Conservation (phyloP, 169 alveolate species). For the Eimeria tenella region DNA sequence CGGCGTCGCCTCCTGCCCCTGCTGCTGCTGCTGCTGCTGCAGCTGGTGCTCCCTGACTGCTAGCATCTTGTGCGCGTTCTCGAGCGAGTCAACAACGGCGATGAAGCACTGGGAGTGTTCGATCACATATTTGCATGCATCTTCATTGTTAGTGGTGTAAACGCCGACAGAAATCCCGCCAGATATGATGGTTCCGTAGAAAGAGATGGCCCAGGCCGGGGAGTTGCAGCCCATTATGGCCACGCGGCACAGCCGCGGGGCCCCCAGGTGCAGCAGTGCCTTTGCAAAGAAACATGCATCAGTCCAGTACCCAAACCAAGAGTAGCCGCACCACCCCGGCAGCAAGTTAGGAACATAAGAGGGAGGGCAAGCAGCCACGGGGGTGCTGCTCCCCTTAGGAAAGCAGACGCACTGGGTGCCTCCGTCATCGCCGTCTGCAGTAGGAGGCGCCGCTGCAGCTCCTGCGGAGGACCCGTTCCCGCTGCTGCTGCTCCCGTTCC, state of each 20-base stretch:
- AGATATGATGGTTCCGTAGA: constrained; percentile 86
- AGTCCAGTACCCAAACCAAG: constrained; percentile 84
- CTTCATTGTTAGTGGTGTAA: constrained; percentile 88
- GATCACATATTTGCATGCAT: constrained; percentile 86
- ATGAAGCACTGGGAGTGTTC: constrained; percentile 88
- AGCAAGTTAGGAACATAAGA: constrained; percentile 39
- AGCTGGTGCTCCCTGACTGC: constrained; percentile 82
- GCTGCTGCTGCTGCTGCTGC: constrained; percentile 53
- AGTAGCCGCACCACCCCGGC: constrained; percentile 84
- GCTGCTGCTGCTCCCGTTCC: constrained; percentile 7
- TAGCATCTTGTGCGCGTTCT: constrained; percentile 85
- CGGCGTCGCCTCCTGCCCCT: constrained; percentile 80
- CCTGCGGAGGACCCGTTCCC: neutral
- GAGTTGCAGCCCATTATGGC: constrained; percentile 89
- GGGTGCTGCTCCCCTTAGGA: neutral
- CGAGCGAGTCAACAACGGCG: constrained; percentile 85
- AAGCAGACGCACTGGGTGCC: constrained; percentile 1
- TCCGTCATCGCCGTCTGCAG: constrained; percentile 29
- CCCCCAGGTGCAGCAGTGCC: constrained; percentile 85
- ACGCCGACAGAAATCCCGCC: constrained; percentile 88
- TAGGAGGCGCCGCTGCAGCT: neutral
- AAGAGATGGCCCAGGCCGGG: constrained; percentile 89
- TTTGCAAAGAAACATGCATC: constrained; percentile 85
- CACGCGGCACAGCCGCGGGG: constrained; percentile 81
- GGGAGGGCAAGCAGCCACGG: neutral